Evolutionary conservation across 2,329 filamentous ascomycete species (phyloP).

Genomic region (Diplodia mutila): DNA sequence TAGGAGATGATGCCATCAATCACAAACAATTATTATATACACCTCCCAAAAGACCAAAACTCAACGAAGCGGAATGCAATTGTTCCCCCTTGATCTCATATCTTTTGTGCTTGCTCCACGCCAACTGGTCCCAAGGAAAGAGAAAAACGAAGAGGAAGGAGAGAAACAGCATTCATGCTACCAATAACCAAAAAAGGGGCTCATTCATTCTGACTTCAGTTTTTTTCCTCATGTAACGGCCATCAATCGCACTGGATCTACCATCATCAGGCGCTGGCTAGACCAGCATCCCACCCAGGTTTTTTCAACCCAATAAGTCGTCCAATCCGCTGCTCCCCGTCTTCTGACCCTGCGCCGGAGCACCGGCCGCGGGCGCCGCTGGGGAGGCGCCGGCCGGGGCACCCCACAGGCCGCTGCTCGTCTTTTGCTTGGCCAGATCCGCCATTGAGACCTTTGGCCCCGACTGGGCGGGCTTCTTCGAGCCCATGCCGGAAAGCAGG

Average conservation of each 20-base stretch:
- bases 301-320: constrained; percentile 16
- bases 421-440: constrained; percentile 97
- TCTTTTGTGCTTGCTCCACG: background rate
- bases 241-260: background rate
- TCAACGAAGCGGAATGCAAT: background rate
- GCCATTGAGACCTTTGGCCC: constrained; percentile 78
- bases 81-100: background rate
- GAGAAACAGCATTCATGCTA: background rate
- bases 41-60: background rate
- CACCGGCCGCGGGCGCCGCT: background rate
- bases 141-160: background rate
- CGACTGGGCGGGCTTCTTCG: constrained; percentile 67
- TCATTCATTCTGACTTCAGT: constrained; percentile 11
- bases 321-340: constrained; percentile 24
- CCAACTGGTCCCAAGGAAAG: background rate
- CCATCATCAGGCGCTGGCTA: background rate
- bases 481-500: constrained; percentile 72
- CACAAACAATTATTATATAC: background rate
- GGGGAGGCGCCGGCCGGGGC: constrained; percentile 45
- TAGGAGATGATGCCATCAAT: background rate
- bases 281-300: background rate
- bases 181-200: background rate
- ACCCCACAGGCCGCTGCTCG: constrained; percentile 92
- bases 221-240: background rate
- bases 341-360: background rate